These are phyloP conservation scores for Phytophthora quininea DNA, from an alignment of 352 stramenopile genomes.

Conservation along the genomic window DNA sequence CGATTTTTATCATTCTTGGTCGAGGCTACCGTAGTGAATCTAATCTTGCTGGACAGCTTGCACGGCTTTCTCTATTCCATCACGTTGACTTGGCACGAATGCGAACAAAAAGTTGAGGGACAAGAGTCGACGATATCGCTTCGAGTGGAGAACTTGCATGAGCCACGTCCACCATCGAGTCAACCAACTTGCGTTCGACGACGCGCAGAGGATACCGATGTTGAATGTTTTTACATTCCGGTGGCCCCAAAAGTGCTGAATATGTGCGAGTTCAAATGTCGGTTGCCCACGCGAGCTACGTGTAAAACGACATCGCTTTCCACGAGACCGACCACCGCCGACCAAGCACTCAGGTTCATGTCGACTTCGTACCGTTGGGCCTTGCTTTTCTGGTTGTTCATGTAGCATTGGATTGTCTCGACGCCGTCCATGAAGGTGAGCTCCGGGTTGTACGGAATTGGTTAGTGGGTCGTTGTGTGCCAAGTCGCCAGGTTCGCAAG, in stretches of 20 bases:
- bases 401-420: background rate
- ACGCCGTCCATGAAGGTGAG: background rate
- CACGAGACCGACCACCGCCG: background rate
- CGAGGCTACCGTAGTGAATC: constrained; percentile 28
- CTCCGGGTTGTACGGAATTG: background rate
- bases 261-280: background rate
- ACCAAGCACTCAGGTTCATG: background rate
- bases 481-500: background rate
- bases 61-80: background rate
- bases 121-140: constrained; percentile 1
- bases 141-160: background rate
- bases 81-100: background rate
- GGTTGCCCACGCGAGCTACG: background rate
- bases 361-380: background rate
- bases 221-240: background rate
- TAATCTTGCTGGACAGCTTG: constrained; percentile 13
- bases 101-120: background rate
- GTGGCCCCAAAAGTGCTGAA: background rate
- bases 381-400: background rate
- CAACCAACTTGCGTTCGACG: background rate
- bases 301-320: constrained; percentile 1
- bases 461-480: background rate
- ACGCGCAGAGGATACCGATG: background rate
- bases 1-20: constrained; percentile 19
- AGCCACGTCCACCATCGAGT: background rate